Percentiles rank a stretch among this genome's conserved stretches.
These are phyloP conservation scores for Capronia coronata DNA, from an alignment of 2,329 filamentous ascomycete genomes.

Conservation along the genomic window DNA sequence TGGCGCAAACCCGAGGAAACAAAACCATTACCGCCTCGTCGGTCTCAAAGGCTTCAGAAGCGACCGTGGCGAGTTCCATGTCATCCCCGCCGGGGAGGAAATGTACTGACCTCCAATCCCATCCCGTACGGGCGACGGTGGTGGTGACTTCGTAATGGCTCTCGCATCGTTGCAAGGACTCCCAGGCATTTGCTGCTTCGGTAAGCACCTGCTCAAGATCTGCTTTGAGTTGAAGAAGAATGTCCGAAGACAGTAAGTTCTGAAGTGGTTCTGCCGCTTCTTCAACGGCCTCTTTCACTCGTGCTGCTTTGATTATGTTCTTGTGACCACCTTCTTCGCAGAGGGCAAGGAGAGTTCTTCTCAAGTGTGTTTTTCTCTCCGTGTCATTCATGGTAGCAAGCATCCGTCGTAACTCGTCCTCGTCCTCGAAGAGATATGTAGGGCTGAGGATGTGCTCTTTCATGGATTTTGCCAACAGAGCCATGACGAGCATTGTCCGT, in stretches of 20 bases:
- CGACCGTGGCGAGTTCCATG: constrained; percentile 2
- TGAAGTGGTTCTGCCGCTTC: constrained; percentile 1
- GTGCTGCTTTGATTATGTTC: constrained; percentile 4
- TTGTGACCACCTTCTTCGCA: constrained; percentile 8
- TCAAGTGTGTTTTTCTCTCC: constrained; percentile 1
- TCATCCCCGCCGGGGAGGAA: neutral
- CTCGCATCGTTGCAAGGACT: constrained; percentile 7
- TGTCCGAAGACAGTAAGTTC: neutral
- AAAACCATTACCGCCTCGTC: constrained; percentile 9
- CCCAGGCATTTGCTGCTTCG: constrained; percentile 5
- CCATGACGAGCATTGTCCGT: constrained; percentile 15
- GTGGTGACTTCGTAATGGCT: constrained; percentile 16
- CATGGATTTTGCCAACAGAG: constrained; percentile 10
- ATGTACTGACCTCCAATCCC: constrained; percentile 7
- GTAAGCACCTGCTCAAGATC: constrained; percentile 1
- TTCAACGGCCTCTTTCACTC: constrained; percentile 5
- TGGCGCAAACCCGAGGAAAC: constrained; percentile 12
- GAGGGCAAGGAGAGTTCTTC: constrained; percentile 2
- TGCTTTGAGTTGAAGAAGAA: neutral
- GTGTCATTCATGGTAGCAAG: constrained; percentile 65
- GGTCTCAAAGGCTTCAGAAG: constrained; percentile 1
- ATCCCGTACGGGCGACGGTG: neutral
- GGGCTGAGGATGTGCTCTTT: constrained; percentile 18
- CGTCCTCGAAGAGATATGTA: constrained; percentile 16
- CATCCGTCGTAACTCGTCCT: constrained; percentile 39